Evolutionary conservation across 176 grass and related monocot species (phyloP), one percentile per base, ranked within the genome.

Genomic region (Phyllostachys edulis): DNA sequence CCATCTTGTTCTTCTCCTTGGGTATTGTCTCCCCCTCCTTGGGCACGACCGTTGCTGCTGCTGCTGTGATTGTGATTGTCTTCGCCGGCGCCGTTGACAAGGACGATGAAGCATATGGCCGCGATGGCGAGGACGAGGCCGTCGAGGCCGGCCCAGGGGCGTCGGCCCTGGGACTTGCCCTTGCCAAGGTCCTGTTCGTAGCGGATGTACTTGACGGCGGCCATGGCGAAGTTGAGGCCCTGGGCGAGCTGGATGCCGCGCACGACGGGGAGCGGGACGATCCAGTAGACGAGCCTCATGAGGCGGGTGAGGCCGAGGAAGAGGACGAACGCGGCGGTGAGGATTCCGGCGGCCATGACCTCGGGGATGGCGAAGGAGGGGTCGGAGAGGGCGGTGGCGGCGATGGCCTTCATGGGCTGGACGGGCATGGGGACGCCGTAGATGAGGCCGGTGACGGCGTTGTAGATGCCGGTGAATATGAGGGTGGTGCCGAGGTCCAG

Each of bases 351-450:
- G 37, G 89, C 86, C 89, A 91, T 89, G 75, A 94, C 89, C 73
- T 89, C 83, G 4, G 92, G 84, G 49, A 91, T 51, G 65, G 77
- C 79, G 84, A 94, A 81, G 3, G 85, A 90, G 13, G 92, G 68
- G 57, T 89, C 81, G 40, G 92, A 80, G 56, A 94, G 82, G 20
- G 92, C 92, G 46, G 90, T 80, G 82, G 94, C 94, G 80, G 92
- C 94, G 81, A 97, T 97, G 72, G 94, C 86, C 80, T 97, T 97
- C 94, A 97, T 97, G 45, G 94, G 94, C 85, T 97, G 94, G 37
- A 97, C 92, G 12, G 94, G 92, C 94, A 97, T 97, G 56, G 94
- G 94, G 67, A 94, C 87, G 82, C 94, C 94, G 82, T 94, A 97
- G 46, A 97, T 73, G 76, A 97, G 71, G 23, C 90, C 94, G 23